Percentiles rank a stretch among this genome's conserved stretches.
These are phyloP conservation scores for Salix arbutifolia DNA, from an alignment of 345 rosid species.

Conservation along the genomic window DNA sequence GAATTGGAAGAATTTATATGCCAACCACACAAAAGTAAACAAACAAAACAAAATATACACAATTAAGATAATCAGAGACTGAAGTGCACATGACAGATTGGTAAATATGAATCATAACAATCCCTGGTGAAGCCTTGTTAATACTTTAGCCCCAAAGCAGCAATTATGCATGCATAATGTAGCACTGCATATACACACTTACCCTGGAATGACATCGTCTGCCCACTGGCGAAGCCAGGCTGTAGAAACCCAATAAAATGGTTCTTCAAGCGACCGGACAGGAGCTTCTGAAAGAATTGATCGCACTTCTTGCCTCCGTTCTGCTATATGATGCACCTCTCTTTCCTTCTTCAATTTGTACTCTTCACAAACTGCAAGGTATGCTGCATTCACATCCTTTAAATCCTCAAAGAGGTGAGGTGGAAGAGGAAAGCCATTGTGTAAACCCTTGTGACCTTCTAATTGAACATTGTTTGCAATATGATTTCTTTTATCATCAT, in stretches of 20 bases:
- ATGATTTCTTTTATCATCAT: constrained; percentile 29
- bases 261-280: constrained; percentile 59
- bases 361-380: constrained; percentile 52
- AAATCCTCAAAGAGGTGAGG: constrained; percentile 58
- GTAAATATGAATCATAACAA: constrained; percentile 3
- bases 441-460: constrained; percentile 35
- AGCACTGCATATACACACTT: constrained; percentile 28
- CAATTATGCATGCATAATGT: constrained; percentile 3
- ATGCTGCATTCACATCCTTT: constrained; percentile 49
- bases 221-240: constrained; percentile 99
- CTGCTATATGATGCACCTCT: constrained; percentile 46
- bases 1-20: not conserved
- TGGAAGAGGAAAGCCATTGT: constrained; percentile 54
- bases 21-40: not conserved
- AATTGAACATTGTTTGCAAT: constrained; percentile 26
- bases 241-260: constrained; percentile 70
- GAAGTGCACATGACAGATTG: not conserved
- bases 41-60: not conserved
- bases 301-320: constrained; percentile 79
- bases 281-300: constrained; percentile 79
- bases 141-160: not conserved
- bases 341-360: constrained; percentile 57
- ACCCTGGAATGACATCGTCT: constrained; percentile 66
- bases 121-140: not conserved
- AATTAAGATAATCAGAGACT: not conserved